Evolutionary conservation across 331 rosid species (phyloP).

Genomic region (Malus hybrid): DNA sequence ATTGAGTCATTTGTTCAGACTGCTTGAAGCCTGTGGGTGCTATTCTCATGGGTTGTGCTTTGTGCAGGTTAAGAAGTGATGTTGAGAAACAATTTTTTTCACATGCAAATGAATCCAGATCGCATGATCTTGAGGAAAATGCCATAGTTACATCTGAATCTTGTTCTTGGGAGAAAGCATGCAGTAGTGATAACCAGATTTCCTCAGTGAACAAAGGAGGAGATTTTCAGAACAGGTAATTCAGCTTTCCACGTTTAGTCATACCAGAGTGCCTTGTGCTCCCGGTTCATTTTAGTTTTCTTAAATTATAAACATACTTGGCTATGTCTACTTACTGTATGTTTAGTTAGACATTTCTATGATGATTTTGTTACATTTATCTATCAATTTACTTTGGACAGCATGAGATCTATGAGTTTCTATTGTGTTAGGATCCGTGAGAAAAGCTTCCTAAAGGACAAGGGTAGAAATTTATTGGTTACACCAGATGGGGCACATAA

Average conservation of each 20-base stretch:
- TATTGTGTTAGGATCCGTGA: constrained; percentile 44
- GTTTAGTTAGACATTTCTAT: background rate
- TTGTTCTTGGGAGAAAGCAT: constrained; percentile 65
- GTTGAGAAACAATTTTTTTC: constrained; percentile 34
- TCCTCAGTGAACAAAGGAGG: constrained; percentile 40
- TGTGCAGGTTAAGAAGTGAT: constrained; percentile 49
- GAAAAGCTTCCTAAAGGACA: constrained; percentile 41
- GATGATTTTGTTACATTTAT: background rate
- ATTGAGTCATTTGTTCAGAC: background rate
- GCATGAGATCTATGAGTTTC: constrained; percentile 15
- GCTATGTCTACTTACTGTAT: background rate
- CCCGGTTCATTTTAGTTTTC: background rate
- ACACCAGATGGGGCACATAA: constrained; percentile 34
- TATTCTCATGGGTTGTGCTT: background rate
- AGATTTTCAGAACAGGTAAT: constrained; percentile 43
- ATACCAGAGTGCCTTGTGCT: background rate
- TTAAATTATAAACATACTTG: background rate
- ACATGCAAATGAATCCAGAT: constrained; percentile 37
- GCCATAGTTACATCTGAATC: constrained; percentile 64
- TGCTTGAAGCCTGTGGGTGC: background rate
- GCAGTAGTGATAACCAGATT: constrained; percentile 69
- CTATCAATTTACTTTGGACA: background rate
- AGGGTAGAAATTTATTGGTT: constrained; percentile 33
- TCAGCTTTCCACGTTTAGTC: background rate
- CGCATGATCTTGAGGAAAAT: constrained; percentile 38